A percentile compares a stretch with the other conserved stretches of the same genome.
phyloP scores from a whole-genome alignment of 108 stramenopile genomes.

The Cyclotella sp. region DNA sequence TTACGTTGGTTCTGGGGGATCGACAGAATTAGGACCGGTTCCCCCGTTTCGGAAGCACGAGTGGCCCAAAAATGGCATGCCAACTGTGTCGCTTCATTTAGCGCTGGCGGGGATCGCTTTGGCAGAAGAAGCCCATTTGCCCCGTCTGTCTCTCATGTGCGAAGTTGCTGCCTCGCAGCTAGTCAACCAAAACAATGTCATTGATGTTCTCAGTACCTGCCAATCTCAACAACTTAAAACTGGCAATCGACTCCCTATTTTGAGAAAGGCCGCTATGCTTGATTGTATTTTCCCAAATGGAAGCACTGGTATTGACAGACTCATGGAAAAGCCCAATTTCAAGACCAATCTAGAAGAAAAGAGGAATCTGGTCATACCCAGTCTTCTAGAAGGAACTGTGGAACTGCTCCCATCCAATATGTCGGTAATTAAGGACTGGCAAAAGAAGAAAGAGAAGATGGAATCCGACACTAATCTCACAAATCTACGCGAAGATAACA shows the following conservation, averaged over 20 bases:
- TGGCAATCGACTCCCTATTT: slow-evolving; percentile 70
- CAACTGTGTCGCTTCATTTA: slow-evolving; percentile 67
- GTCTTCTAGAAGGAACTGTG: slow-evolving; percentile 67
- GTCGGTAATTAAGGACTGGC: slow-evolving; percentile 35
- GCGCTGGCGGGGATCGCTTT: slow-evolving; percentile 74
- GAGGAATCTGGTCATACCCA: slow-evolving; percentile 59
- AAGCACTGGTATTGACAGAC: slow-evolving; percentile 52
- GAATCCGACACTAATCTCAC: slow-evolving; percentile 17
- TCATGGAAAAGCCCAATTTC: slow-evolving; percentile 57
- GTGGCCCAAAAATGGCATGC: slow-evolving; percentile 69
- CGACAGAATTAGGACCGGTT: slow-evolving; percentile 41
- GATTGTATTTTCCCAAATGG: slow-evolving; percentile 61
- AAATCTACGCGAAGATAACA: slow-evolving; percentile 33
- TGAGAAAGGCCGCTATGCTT: slow-evolving; percentile 77
- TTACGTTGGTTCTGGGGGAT: background rate
- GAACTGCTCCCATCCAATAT: slow-evolving; percentile 53
- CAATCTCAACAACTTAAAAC: slow-evolving; percentile 57
- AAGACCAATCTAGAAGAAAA: slow-evolving; percentile 56
- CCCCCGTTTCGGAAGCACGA: slow-evolving; percentile 53
- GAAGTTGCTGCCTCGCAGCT: slow-evolving; percentile 83
- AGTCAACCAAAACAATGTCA: slow-evolving; percentile 58
- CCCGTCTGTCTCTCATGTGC: slow-evolving; percentile 84
- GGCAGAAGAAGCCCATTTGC: slow-evolving; percentile 82
- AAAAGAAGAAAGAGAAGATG: slow-evolving; percentile 49
- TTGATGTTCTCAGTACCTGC: slow-evolving; percentile 72